Percentiles rank a stretch among this genome's conserved stretches.
phyloP scores from a whole-genome alignment of 2,329 filamentous ascomycete species.

The Dactylellina parvicollis region DNA sequence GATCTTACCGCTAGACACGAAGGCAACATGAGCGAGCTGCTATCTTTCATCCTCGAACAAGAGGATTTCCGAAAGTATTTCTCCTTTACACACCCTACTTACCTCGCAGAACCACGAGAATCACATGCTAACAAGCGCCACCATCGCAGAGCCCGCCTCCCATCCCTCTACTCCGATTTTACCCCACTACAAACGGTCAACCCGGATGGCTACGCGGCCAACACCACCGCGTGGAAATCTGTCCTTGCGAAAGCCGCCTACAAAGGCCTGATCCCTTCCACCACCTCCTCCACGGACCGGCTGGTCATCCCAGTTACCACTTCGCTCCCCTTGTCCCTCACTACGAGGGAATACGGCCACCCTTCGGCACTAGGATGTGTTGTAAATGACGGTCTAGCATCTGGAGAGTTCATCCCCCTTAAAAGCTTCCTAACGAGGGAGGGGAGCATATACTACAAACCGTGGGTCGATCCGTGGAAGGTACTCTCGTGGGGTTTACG shows the following conservation, averaged over 20 bases:
- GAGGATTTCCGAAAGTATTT: slow-evolving; percentile 61
- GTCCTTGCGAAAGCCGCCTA: slow-evolving; percentile 75
- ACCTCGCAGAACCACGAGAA: not conserved
- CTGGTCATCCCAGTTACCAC: slow-evolving; percentile 70
- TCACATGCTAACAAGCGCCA: slow-evolving; percentile 3
- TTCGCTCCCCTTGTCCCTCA: slow-evolving; percentile 74
- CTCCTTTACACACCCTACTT: not conserved
- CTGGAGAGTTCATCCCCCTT: slow-evolving; percentile 75
- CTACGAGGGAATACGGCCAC: slow-evolving; percentile 79
- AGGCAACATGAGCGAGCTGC: slow-evolving; percentile 55
- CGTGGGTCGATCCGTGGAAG: slow-evolving; percentile 59
- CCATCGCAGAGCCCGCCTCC: slow-evolving; percentile 74
- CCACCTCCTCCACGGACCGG: slow-evolving; percentile 61
- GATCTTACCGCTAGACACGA: too few species aligned
- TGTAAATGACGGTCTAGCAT: slow-evolving; percentile 76
- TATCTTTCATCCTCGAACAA: slow-evolving; percentile 62
- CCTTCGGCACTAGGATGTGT: slow-evolving; percentile 83
- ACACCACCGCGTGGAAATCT: slow-evolving; percentile 79
- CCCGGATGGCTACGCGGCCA: slow-evolving; percentile 84
- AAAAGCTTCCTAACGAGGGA: slow-evolving; percentile 72
- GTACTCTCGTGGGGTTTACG: slow-evolving; percentile 56
- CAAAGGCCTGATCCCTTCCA: slow-evolving; percentile 63
- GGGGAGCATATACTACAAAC: slow-evolving; percentile 76
- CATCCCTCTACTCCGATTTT: slow-evolving; percentile 90
- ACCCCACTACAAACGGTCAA: slow-evolving; percentile 77